Conservation (phyloP, 164 flowering plant genomes). For the Saururus chinensis region DNA sequence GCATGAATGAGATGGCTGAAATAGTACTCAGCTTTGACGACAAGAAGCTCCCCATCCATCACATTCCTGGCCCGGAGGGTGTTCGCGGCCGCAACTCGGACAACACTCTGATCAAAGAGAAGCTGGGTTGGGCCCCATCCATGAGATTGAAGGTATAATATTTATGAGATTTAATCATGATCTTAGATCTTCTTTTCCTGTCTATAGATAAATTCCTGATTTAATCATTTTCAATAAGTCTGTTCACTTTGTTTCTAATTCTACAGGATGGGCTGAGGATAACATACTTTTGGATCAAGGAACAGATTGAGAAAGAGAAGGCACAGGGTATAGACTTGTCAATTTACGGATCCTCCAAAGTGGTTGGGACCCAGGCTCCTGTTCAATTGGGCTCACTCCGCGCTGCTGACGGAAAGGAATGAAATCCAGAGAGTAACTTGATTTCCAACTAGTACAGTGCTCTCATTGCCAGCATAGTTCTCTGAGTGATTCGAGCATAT, state of each 20-base stretch:
- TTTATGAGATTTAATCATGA: neutral
- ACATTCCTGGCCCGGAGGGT: conserved; percentile 96
- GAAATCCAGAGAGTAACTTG: conserved; percentile 13
- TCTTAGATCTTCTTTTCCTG: neutral
- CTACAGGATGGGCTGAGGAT: conserved; percentile 83
- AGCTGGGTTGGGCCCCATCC: conserved; percentile 95
- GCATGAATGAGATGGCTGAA: conserved; percentile 99
- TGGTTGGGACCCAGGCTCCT: conserved; percentile 95
- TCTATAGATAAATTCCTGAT: neutral
- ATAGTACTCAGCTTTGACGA: conserved; percentile 83
- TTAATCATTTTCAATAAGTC: neutral
- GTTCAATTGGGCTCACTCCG: conserved; percentile 94
- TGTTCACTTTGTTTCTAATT: conserved; percentile 1
- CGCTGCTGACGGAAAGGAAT: conserved; percentile 97
- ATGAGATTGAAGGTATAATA: conserved; percentile 75
- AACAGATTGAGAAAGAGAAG: conserved; percentile 89
- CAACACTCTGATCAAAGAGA: conserved; percentile 88
- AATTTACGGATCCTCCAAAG: conserved; percentile 84
- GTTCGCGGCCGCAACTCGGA: conserved; percentile 96
- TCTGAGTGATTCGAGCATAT: neutral
- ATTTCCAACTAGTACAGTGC: neutral
- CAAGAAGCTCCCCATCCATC: conserved; percentile 81
- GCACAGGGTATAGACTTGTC: conserved; percentile 52
- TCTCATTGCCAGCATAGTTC: neutral
- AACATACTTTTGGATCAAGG: conserved; percentile 95